Evolutionary conservation across 805 yeast species (phyloP).

Genomic region (Kodamaea jinghongensis): DNA sequence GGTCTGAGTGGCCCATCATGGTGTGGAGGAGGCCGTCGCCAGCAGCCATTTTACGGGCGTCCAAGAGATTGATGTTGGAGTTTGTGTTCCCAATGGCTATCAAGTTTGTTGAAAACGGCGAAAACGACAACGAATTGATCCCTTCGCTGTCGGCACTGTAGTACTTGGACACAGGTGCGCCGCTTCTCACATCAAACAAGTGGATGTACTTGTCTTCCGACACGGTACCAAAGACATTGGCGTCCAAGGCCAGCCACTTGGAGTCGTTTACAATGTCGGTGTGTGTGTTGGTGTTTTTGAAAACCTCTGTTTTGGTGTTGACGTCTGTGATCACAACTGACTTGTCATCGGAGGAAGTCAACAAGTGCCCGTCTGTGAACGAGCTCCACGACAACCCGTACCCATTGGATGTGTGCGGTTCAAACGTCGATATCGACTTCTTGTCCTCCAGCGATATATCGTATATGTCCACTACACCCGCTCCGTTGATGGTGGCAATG

Average conservation of each 20-base stretch:
- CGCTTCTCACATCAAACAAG: slow-evolving; percentile 52
- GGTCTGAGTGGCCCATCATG: slow-evolving; percentile 76
- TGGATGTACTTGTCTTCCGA: slow-evolving; percentile 64
- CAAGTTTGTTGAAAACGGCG: slow-evolving; percentile 56
- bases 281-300: slow-evolving; percentile 31
- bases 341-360: slow-evolving; percentile 66
- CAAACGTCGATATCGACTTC: slow-evolving; percentile 29
- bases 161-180: slow-evolving; percentile 25
- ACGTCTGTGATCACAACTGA: slow-evolving; percentile 63
- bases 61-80: slow-evolving; percentile 63
- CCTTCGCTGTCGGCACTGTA: slow-evolving; percentile 32
- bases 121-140: slow-evolving; percentile 65
- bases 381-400: slow-evolving; percentile 73
- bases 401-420: slow-evolving; percentile 65
- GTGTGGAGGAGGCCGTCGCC: slow-evolving; percentile 50
- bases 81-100: slow-evolving; percentile 71
- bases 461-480: slow-evolving; percentile 59
- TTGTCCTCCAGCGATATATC: slow-evolving; percentile 27
- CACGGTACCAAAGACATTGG: slow-evolving; percentile 61
- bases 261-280: slow-evolving; percentile 70
- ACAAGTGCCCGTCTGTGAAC: slow-evolving; percentile 43
- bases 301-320: slow-evolving; percentile 10
- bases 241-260: slow-evolving; percentile 61
- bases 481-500: slow-evolving; percentile 67
- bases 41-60: slow-evolving; percentile 46